phyloP scores from a whole-genome alignment of 768 basidiomycete species.

The Leccinum imitatum region DNA sequence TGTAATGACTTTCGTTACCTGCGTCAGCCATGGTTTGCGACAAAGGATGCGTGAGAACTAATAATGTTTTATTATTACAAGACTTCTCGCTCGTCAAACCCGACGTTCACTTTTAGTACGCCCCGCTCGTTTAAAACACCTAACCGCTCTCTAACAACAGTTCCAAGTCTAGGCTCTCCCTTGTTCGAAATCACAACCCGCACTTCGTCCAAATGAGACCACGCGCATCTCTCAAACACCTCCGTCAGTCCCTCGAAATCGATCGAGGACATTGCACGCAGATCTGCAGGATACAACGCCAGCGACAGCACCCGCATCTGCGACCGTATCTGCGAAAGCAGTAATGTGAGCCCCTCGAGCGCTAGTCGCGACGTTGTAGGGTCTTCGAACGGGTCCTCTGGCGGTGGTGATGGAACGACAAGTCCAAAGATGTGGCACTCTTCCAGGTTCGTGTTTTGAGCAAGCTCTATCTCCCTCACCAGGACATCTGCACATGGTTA shows the following conservation, averaged over 20 bases:
- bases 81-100: slow-evolving; percentile 33
- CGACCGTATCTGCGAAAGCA: slow-evolving; percentile 28
- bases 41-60: slow-evolving; percentile 23
- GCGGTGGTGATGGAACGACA: slow-evolving; percentile 32
- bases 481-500: slow-evolving; percentile 24
- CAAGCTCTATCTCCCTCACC: slow-evolving; percentile 29
- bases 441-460: slow-evolving; percentile 24
- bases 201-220: slow-evolving; percentile 28
- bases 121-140: slow-evolving; percentile 23
- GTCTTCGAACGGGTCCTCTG: slow-evolving; percentile 21
- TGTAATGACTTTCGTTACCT: slow-evolving; percentile 34
- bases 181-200: slow-evolving; percentile 32
- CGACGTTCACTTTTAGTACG: slow-evolving; percentile 29
- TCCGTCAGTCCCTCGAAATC: slow-evolving; percentile 30
- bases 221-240: slow-evolving; percentile 24
- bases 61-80: slow-evolving; percentile 14
- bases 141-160: slow-evolving; percentile 25
- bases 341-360: slow-evolving; percentile 26
- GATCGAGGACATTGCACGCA: slow-evolving; percentile 27
- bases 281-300: slow-evolving; percentile 32
- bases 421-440: slow-evolving; percentile 35
- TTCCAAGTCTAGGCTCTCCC: slow-evolving; percentile 27
- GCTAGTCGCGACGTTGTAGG: slow-evolving; percentile 8
- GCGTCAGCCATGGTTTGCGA: slow-evolving; percentile 55
- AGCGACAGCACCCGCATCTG: slow-evolving; percentile 32